Evolutionary conservation across 495 filamentous ascomycete species (phyloP), one percentile per base, ranked within the genome.

Genomic region (Aspergillus nidulans): DNA sequence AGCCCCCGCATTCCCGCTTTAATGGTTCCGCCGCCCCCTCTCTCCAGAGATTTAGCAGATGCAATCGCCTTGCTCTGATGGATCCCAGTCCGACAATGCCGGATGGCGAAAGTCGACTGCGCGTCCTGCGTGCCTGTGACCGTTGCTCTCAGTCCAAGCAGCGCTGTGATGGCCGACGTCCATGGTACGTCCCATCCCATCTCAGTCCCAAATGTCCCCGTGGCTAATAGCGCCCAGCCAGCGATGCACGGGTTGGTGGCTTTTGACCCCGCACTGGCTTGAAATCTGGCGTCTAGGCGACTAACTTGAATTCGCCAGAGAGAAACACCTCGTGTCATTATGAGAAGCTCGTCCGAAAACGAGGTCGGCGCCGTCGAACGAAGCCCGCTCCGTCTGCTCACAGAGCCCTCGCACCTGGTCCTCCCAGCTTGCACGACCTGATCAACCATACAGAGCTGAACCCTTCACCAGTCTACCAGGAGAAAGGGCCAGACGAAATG

Each of bases 61-160:
- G n/a, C n/a, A n/a, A n/a, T n/a, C n/a, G n/a, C n/a, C n/a, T n/a
- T n/a, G n/a, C n/a, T n/a, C n/a, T n/a, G 28, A 15, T 54, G 12
- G 52, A 54, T 13, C 28, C 23, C 41, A 38, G 36, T 8, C 8
- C 26, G 9, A 28, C 26, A 28, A 5, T 28, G 9, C 26, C 28
- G 5, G 30, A 19, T 13, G 32, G 43, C 41, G 52, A 54, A 23
- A 54, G 28, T 20, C 52, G 52, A 1, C 28, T 54, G 41, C 52
- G 52, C 18, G 52, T 54, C 13, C 25, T 54, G 52, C 52, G 52
- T 8, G 52, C 52, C 10, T 54, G 52, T 32, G 52, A 54, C 19
- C 52, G 52, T 20, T 54, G 52, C 52, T 54, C 52, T 12, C 52
- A 54, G 30, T 54, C 52, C 4, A 54, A 54, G 28, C 52, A 54